Conservation (phyloP, 768 basidiomycete genomes). For the Hypsizygus marmoreus region DNA sequence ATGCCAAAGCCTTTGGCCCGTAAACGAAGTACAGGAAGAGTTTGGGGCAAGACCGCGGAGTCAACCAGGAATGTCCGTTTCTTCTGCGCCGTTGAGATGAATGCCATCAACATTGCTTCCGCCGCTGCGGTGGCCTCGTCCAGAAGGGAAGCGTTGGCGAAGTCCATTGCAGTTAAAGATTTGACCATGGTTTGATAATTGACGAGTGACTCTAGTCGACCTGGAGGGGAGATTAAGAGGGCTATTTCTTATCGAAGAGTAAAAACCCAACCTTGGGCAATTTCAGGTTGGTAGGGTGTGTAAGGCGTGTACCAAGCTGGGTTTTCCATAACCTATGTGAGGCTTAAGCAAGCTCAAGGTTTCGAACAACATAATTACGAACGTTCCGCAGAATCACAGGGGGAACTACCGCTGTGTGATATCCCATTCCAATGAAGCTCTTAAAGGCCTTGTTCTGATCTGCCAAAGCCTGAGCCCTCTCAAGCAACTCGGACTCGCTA, state of each 20-base stretch:
- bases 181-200: constrained; percentile 97
- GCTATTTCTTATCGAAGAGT: background rate
- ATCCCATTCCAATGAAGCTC: constrained; percentile 99
- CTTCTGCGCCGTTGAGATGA: constrained; percentile 63
- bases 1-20: constrained; percentile 95
- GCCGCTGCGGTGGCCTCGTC: constrained; percentile 96
- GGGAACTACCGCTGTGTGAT: constrained; percentile 93
- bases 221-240: constrained; percentile 38
- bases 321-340: constrained; percentile 79
- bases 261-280: constrained; percentile 80
- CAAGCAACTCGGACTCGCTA: constrained; percentile 84
- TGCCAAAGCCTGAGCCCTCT: constrained; percentile 77
- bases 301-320: constrained; percentile 98
- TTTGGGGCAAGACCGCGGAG: constrained; percentile 82
- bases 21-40: constrained; percentile 83
- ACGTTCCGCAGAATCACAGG: constrained; percentile 94
- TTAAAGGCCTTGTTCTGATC: constrained; percentile 77
- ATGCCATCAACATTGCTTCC: constrained; percentile 97
- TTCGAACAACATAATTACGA: constrained; percentile 20
- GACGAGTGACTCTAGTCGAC: constrained; percentile 93
- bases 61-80: constrained; percentile 88
- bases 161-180: constrained; percentile 92
- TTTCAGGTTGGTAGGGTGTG: constrained; percentile 95
- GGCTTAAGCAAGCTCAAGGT: background rate
- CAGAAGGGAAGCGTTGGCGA: constrained; percentile 93